Evolutionary conservation across 495 filamentous ascomycete genomes (phyloP), one percentile per base, ranked within the genome.

Genomic region (Penicillium lagena): DNA sequence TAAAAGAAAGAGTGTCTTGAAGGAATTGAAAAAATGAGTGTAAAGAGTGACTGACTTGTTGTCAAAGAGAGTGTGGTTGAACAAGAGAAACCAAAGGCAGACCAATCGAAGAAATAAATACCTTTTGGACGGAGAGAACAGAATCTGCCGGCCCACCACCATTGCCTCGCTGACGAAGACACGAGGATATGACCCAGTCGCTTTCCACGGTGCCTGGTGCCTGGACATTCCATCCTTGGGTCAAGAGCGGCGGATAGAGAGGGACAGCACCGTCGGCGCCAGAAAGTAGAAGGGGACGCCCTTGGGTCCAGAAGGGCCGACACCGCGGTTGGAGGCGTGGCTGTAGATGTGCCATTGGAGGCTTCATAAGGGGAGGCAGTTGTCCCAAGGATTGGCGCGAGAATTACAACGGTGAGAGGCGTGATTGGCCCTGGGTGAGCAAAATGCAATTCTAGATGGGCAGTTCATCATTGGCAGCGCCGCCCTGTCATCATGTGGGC

Each of bases 1-100:
- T 40, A 28, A 28, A 45, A 32, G 36, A 42, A 45, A 37, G 42
- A 49, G 38, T 49, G 42, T 52, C 34, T 37, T 41, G 13, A 12
- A 12, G 14, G 37, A n/a, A 38, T 12, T 45, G 9, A 10, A 46
- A 46, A 35, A 37, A 43, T 29, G 27, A 39, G n/a, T 30, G 41
- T 40, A 60, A 58, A 31, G 52, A 61, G 54, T 43, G 58, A 54
- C 45, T 38, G 49, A 47, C 31, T 50, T 43, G 32, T 36, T 44
- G 22, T 22, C 36, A 37, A 54, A 58, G 49, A 48, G 49, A 56
- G 42, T 46, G 47, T 48, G 49, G 14, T 39, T 27, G 30, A 37
- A 39, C 32, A 12, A 10, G 22, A 44, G 9, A 37, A 39, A 28
- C 45, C 32, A 31, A 4, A 43, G 22, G 29, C 5, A 42, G 29